Evolutionary conservation across 2,329 filamentous ascomycete species (phyloP).

Genomic region (Cryoendolithus antarcticus): DNA sequence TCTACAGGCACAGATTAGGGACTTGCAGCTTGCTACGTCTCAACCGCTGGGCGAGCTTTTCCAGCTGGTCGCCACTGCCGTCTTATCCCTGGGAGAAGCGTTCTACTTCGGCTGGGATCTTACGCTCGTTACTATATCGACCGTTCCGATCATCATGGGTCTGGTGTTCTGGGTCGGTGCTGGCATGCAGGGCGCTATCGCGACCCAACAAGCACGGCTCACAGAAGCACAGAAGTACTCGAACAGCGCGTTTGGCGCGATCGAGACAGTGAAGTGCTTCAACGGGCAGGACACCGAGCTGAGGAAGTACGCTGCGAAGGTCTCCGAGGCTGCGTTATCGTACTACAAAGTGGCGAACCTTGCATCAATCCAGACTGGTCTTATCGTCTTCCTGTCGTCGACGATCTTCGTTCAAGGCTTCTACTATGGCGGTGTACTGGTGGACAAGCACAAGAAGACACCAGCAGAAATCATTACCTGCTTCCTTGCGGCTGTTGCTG

Average conservation of each 20-base stretch:
- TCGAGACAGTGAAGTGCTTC: slow-evolving; percentile 78
- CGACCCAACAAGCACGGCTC: slow-evolving; percentile 55
- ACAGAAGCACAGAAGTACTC: slow-evolving; percentile 59
- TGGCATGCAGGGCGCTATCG: slow-evolving; percentile 53
- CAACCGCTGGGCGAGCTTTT: slow-evolving; percentile 63
- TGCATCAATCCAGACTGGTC: slow-evolving; percentile 59
- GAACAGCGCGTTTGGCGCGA: slow-evolving; percentile 56
- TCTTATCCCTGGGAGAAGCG: slow-evolving; percentile 57
- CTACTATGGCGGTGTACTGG: slow-evolving; percentile 68
- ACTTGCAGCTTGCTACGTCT: slow-evolving; percentile 69
- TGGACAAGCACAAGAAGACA: slow-evolving; percentile 44
- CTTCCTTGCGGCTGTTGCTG: slow-evolving; percentile 70
- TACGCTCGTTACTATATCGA: slow-evolving; percentile 64
- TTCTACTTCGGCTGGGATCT: slow-evolving; percentile 75
- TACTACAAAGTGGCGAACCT: slow-evolving; percentile 58
- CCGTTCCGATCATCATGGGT: slow-evolving; percentile 54
- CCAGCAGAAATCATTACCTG: slow-evolving; percentile 65
- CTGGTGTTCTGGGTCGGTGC: slow-evolving; percentile 49
- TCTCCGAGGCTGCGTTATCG: slow-evolving; percentile 46
- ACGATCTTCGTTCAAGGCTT: slow-evolving; percentile 80
- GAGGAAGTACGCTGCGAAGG: slow-evolving; percentile 48
- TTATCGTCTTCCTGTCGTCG: slow-evolving; percentile 61
- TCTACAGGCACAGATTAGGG: slow-evolving; percentile 68
- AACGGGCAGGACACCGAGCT: slow-evolving; percentile 62
- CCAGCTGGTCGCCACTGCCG: slow-evolving; percentile 50